Conservation (phyloP, 495 filamentous ascomycete genomes). For the Trichoderma asperelloides region DNA sequence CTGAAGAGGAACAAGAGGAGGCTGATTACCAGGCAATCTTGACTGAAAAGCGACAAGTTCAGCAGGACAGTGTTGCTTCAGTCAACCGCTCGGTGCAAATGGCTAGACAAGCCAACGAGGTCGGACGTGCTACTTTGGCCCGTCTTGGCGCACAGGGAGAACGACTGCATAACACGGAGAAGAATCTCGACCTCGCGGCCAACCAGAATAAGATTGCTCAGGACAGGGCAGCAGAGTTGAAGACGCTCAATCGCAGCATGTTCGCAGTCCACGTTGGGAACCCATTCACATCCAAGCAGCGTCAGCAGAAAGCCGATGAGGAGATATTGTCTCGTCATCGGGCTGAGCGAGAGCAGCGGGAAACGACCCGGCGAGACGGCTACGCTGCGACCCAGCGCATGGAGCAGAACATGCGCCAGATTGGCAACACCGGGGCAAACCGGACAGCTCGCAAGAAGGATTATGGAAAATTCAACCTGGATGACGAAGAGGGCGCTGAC, state of each 20-base stretch:
- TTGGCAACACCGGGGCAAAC: conserved; percentile 9
- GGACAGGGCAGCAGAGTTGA: conserved; percentile 66
- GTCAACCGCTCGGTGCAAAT: conserved; percentile 60
- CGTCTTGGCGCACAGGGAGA: conserved; percentile 69
- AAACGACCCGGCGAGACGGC: conserved; percentile 56
- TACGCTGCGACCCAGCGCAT: conserved; percentile 50
- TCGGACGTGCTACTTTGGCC: conserved; percentile 58
- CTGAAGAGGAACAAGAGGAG: conserved; percentile 38
- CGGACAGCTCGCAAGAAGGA: conserved; percentile 46
- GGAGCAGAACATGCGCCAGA: conserved; percentile 50
- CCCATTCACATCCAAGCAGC: conserved; percentile 54
- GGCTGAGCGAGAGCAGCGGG: conserved; percentile 56
- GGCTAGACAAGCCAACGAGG: conserved; percentile 61
- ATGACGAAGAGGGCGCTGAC: conserved; percentile 57
- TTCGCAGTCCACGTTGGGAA: conserved; percentile 70
- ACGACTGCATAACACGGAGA: conserved; percentile 67
- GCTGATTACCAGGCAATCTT: conserved; percentile 47
- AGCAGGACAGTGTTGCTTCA: conserved; percentile 63
- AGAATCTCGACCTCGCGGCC: conserved; percentile 59
- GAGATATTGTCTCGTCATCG: conserved; percentile 53
- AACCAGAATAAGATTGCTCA: conserved; percentile 63
- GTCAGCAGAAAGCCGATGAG: conserved; percentile 51
- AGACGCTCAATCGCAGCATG: conserved; percentile 69
- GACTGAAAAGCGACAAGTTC: conserved; percentile 64
- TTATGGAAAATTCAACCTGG: conserved; percentile 69